Percentiles rank a stretch among this genome's conserved stretches.
Evolutionary conservation across 2,329 filamentous ascomycete genomes (phyloP).

Genomic region (Sarocladium brachiariae): DNA sequence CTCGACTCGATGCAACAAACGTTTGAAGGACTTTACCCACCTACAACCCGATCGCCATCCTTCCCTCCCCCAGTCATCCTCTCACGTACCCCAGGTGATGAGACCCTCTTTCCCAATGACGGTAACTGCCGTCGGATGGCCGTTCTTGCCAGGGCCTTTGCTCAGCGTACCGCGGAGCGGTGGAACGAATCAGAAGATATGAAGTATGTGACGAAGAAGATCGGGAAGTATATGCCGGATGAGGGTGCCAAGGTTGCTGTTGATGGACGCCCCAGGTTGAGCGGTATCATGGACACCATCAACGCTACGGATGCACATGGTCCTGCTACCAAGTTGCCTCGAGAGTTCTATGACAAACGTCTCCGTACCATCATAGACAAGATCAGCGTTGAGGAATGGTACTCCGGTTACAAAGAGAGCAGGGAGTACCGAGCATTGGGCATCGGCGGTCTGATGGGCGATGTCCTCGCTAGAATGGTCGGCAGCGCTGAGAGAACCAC

Average conservation of each 20-base stretch:
- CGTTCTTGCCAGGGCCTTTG: constrained; percentile 62
- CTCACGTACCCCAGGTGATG: constrained; percentile 57
- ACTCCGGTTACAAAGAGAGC: constrained; percentile 75
- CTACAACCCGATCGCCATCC: constrained; percentile 30
- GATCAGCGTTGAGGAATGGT: constrained; percentile 90
- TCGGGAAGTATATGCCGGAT: constrained; percentile 81
- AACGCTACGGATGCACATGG: constrained; percentile 79
- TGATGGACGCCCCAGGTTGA: constrained; percentile 75
- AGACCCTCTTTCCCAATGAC: constrained; percentile 77
- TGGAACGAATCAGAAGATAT: constrained; percentile 79
- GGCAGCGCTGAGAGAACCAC: constrained; percentile 51
- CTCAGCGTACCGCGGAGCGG: constrained; percentile 60
- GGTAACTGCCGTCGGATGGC: constrained; percentile 66
- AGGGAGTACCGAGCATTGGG: constrained; percentile 83
- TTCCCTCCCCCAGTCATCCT: constrained; percentile 61
- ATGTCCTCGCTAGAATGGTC: constrained; percentile 72
- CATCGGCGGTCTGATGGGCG: constrained; percentile 78
- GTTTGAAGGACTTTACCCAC: constrained; percentile 69
- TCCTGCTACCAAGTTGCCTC: constrained; percentile 68
- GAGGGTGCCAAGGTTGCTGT: constrained; percentile 64
- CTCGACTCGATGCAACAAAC: constrained; percentile 72
- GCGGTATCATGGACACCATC: constrained; percentile 89
- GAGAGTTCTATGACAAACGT: constrained; percentile 79
- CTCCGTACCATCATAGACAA: constrained; percentile 62
- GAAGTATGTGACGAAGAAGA: constrained; percentile 69